Evolutionary conservation across 495 filamentous ascomycete species (phyloP).

Genomic region (Mytilinidion resinicola): DNA sequence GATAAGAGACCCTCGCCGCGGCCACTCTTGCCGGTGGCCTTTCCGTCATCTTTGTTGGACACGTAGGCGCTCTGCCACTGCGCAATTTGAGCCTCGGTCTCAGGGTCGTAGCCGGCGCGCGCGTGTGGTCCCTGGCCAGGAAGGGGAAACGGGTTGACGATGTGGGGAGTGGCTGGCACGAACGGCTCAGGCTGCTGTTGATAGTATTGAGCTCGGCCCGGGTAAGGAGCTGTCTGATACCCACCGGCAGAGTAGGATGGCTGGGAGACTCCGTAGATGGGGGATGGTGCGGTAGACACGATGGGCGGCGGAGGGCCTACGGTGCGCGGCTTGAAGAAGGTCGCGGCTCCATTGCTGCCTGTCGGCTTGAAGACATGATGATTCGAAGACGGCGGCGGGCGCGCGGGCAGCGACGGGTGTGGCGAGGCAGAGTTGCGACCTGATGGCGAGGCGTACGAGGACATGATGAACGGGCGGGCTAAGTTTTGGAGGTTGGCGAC

Average conservation of each 20-base stretch:
- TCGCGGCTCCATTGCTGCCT: constrained; percentile 41
- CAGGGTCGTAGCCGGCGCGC: constrained; percentile 58
- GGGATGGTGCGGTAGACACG: constrained; percentile 1
- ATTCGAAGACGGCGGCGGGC: constrained; percentile 64
- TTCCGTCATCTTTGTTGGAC: constrained; percentile 49
- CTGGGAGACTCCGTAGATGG: constrained; percentile 13
- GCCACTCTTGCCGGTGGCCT: constrained; percentile 27
- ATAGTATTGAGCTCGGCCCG: constrained; percentile 29
- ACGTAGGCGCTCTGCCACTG: constrained; percentile 92
- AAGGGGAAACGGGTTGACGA: constrained; percentile 78
- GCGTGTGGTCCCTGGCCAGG: constrained; percentile 44
- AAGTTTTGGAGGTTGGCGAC: constrained; percentile 1
- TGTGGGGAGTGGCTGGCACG: constrained; percentile 59
- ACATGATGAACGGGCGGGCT: constrained; percentile 56
- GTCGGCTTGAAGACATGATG: constrained; percentile 37
- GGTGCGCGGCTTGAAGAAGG: constrained; percentile 58
- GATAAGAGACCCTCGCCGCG: constrained; percentile 29
- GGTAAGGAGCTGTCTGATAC: constrained; percentile 17
- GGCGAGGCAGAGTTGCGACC: constrained; percentile 52
- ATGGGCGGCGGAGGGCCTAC: constrained; percentile 41
- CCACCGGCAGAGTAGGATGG: constrained; percentile 18
- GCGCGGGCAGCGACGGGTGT: constrained; percentile 71
- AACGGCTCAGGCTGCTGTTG: constrained; percentile 24
- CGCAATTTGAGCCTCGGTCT: constrained; percentile 87
- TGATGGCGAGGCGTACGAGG: constrained; percentile 91